Evolutionary conservation across 768 basidiomycete species (phyloP).

Genomic region (Roridomyces roridus): DNA sequence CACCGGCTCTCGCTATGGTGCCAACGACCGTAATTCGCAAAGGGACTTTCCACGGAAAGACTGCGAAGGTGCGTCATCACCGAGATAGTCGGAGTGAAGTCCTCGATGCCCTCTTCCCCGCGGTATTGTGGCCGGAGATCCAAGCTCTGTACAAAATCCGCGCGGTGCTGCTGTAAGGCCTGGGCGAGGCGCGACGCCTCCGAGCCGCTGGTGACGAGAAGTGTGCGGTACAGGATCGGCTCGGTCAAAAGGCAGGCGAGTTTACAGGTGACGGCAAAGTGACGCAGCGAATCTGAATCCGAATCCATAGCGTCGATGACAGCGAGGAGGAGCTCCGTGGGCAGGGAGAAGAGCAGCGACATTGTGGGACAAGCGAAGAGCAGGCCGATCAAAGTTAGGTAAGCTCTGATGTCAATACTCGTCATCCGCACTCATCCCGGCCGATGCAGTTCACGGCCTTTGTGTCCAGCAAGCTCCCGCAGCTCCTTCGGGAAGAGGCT

Average conservation of each 20-base stretch:
- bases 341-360: conserved; percentile 5
- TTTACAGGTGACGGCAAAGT: not conserved
- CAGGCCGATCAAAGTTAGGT: too few relatives aligned
- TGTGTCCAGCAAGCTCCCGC: too few relatives aligned
- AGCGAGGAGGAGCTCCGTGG: conserved; percentile 9
- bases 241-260: conserved; percentile 4
- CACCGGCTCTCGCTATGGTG: not conserved
- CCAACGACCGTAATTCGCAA: conserved; percentile 1
- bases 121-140: not conserved
- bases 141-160: not conserved
- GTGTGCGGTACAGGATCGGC: conserved; percentile 5
- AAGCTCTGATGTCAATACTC: too few relatives aligned
- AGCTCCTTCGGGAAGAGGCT: too few relatives aligned
- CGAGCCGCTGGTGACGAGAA: conserved; percentile 8
- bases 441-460: too few relatives aligned
- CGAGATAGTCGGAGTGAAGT: conserved; percentile 1
- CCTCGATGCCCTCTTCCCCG: not conserved
- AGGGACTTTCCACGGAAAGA: conserved; percentile 9
- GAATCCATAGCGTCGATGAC: conserved; percentile 1
- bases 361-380: too few relatives aligned
- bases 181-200: conserved; percentile 7
- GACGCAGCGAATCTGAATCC: not conserved
- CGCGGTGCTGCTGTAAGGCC: conserved; percentile 3
- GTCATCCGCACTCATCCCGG: too few relatives aligned
- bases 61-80: conserved; percentile 7